Evolutionary conservation across 805 yeast genomes (phyloP), one percentile per base, ranked within the genome.

Genomic region (Candida awuae): DNA sequence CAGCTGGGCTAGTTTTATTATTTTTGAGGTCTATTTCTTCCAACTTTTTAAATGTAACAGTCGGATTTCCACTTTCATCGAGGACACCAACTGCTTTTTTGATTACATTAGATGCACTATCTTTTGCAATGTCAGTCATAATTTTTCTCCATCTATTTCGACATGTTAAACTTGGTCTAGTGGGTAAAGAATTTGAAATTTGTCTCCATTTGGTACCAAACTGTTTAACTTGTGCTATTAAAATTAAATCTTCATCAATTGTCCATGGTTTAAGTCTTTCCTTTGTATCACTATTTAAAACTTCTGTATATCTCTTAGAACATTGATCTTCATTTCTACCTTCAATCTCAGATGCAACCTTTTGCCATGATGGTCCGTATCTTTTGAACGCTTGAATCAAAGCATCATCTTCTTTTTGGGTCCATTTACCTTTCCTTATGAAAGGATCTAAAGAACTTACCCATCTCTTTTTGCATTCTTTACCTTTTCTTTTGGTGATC

Each of bases 311-410:
- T 51, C 97, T 65, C 54, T 88, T 88, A 2, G 95, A 84, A 65
- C 97, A 88, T 63, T 88, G 97, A 58, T 87, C 96, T 53, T 87
- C 95, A 0, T 94, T 88, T 54, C 97, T 68, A 5, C 95, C 94
- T 3, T 75, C 73, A 10, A 88, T 82, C 38, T 73, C 79, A 36
- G 68, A 61, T 0, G 95, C 77, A 9, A 88, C 87, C 50, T 80
- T 80, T 46, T 83, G 84, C 97, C 97, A 88, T 22, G 78, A 72
- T 0, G 94, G 71, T 0, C 97, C 97, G 55, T 73, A 70, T 47
- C 67, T 70, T 35, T 71, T 64, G 55, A 73, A 83, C 2, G 92
- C 86, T 37, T 68, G 66, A 17, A 80, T 53, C 27, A 88, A 65
- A 28, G 66, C 63, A 26, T 70, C 70, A 61, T 88, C 97, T 56